Conservation (phyloP, 2,329 filamentous ascomycete genomes). For the Cyphellophora attinorum region DNA sequence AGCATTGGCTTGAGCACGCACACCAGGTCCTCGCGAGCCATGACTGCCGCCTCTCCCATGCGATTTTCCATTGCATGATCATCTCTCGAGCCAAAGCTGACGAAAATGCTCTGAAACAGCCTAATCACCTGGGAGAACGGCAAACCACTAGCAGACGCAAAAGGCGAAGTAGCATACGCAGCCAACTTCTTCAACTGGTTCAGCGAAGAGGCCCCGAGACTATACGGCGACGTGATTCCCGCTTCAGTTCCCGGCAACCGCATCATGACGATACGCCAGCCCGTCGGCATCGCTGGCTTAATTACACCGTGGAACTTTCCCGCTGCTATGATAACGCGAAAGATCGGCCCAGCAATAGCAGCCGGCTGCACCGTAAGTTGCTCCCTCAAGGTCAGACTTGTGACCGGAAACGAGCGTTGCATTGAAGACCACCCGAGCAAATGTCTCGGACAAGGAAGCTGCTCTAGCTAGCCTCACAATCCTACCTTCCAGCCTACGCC, state of each 20-base stretch:
- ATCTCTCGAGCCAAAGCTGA: not conserved
- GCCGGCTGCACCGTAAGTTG: constrained; percentile 95
- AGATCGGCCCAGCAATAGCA: constrained; percentile 55
- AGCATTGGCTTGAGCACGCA: too few relatives aligned
- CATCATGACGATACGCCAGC: constrained; percentile 55
- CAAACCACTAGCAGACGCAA: constrained; percentile 53
- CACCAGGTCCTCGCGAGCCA: too few relatives aligned
- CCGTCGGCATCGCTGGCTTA: constrained; percentile 57
- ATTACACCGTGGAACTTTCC: constrained; percentile 62
- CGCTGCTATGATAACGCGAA: constrained; percentile 43
- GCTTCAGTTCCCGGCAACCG: constrained; percentile 50
- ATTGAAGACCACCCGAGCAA: too few relatives aligned
- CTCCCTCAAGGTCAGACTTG: too few relatives aligned
- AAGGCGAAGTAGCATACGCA: constrained; percentile 50
- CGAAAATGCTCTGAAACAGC: too few relatives aligned
- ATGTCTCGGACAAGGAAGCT: too few relatives aligned
- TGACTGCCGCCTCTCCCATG: too few relatives aligned
- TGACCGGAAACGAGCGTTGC: too few relatives aligned
- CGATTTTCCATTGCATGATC: not conserved
- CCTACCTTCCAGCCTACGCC: too few relatives aligned
- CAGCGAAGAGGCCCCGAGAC: constrained; percentile 49
- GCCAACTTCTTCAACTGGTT: constrained; percentile 56
- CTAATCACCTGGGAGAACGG: constrained; percentile 63
- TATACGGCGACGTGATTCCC: constrained; percentile 53
- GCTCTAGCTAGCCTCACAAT: too few relatives aligned